These are phyloP conservation scores for Serendipita indica DNA, from an alignment of 768 basidiomycete species.

Conservation along the genomic window DNA sequence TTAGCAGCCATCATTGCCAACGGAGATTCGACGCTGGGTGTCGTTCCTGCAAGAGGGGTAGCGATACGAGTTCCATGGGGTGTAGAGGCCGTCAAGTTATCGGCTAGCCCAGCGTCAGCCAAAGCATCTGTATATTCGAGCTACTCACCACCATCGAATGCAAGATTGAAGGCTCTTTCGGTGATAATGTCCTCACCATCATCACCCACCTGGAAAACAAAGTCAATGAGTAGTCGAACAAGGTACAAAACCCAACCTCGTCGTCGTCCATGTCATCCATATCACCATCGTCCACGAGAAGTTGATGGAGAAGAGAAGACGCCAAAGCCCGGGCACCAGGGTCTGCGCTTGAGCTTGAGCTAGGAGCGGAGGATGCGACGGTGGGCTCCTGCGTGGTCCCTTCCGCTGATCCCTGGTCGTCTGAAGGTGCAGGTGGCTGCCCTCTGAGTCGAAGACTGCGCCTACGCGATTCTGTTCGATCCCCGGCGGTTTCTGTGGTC, in stretches of 20 bases:
- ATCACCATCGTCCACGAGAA: constrained; percentile 29
- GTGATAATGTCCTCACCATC: constrained; percentile 52
- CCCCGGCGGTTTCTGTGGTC: constrained; percentile 19
- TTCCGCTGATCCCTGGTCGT: constrained; percentile 13
- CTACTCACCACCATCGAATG: constrained; percentile 59
- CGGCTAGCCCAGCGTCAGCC: background rate
- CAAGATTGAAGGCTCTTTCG: constrained; percentile 78
- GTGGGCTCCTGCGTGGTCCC: constrained; percentile 11
- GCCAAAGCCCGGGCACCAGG: background rate
- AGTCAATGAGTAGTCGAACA: background rate
- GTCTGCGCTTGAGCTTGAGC: background rate
- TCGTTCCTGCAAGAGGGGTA: constrained; percentile 34
- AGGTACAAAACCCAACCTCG: constrained; percentile 26
- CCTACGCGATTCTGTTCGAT: constrained; percentile 35
- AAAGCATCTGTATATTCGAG: background rate
- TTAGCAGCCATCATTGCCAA: constrained; percentile 24
- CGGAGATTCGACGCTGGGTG: constrained; percentile 22
- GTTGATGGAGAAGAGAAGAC: constrained; percentile 18
- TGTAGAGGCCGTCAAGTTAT: constrained; percentile 49
- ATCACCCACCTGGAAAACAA: constrained; percentile 68
- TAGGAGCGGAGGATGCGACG: constrained; percentile 11
- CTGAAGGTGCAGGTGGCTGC: constrained; percentile 9
- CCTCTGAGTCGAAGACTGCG: constrained; percentile 72
- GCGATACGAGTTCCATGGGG: constrained; percentile 91
- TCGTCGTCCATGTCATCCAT: constrained; percentile 42